phyloP scores from a whole-genome alignment of 139 green algal species.

The Nannochloris sp. region DNA sequence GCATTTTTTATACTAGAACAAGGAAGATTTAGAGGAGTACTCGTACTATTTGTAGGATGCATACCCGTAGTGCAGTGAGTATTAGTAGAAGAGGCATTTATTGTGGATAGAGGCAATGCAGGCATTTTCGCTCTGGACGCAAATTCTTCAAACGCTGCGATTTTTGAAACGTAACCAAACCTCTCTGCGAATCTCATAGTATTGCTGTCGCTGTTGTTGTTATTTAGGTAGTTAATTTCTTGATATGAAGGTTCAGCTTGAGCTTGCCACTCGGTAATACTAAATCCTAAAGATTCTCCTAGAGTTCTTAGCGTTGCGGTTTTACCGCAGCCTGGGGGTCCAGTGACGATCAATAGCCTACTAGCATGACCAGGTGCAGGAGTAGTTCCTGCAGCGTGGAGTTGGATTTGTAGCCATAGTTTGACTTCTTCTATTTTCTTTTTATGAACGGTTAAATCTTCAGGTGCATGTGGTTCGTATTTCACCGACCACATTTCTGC shows the following conservation, averaged over 20 bases:
- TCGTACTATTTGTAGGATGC: too few relatives aligned
- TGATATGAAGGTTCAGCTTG: conserved; percentile 50
- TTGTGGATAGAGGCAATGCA: not conserved
- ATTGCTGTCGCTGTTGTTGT: not conserved
- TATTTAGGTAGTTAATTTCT: conserved; percentile 46
- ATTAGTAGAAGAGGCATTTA: too few relatives aligned
- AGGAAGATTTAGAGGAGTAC: too few relatives aligned
- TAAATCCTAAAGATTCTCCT: conserved; percentile 40
- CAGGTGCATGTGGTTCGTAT: conserved; percentile 31
- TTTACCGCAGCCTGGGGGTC: conserved; percentile 68
- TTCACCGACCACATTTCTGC: conserved; percentile 50
- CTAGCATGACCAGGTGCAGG: not conserved
- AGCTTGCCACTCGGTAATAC: conserved; percentile 60
- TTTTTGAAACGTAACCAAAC: conserved; percentile 52
- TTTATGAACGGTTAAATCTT: conserved; percentile 50
- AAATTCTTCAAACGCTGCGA: conserved; percentile 73
- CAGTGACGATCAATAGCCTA: conserved; percentile 41
- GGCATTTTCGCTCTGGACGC: conserved; percentile 53
- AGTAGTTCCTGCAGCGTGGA: not conserved
- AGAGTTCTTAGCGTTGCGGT: conserved; percentile 42
- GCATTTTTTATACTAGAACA: too few relatives aligned
- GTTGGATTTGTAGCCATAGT: conserved; percentile 48
- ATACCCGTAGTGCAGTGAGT: too few relatives aligned
- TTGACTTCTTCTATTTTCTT: conserved; percentile 62
- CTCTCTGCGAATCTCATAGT: not conserved